phyloP scores from a whole-genome alignment of 352 stramenopile genomes.

The Phytopythium oedochilum region DNA sequence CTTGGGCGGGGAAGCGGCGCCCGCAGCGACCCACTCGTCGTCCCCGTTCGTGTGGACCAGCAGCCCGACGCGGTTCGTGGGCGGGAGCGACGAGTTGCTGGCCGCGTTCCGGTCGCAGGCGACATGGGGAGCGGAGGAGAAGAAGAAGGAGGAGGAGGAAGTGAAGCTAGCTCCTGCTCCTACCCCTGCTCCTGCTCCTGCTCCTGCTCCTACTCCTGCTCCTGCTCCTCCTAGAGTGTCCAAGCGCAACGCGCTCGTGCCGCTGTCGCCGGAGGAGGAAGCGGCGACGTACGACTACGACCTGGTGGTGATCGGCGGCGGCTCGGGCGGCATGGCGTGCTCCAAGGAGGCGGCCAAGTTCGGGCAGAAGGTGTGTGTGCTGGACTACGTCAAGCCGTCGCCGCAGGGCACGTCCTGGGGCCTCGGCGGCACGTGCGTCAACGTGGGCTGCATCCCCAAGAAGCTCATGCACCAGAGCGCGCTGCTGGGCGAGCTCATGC shows the following conservation, averaged over 20 bases:
- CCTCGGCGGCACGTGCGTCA: constrained; percentile 97
- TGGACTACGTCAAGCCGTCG: constrained; percentile 95
- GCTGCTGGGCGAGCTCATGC: constrained; percentile 86
- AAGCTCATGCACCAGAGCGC: constrained; percentile 98
- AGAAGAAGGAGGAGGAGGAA: neutral
- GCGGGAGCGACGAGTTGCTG: constrained; percentile 64
- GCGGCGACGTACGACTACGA: constrained; percentile 72
- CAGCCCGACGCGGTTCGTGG: constrained; percentile 51
- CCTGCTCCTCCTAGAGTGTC: neutral
- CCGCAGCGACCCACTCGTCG: constrained; percentile 45
- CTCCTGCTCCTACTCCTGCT: too few relatives aligned
- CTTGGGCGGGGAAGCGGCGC: constrained; percentile 32
- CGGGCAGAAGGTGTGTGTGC: constrained; percentile 92
- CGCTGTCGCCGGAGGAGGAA: constrained; percentile 8
- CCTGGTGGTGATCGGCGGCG: constrained; percentile 78
- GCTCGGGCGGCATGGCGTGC: constrained; percentile 89
- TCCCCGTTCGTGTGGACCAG: constrained; percentile 75
- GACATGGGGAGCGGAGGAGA: constrained; percentile 12
- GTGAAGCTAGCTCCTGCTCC: neutral
- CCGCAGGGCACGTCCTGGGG: constrained; percentile 88
- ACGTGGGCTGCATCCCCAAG: constrained; percentile 99
- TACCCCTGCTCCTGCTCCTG: neutral
- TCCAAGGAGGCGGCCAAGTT: constrained; percentile 93
- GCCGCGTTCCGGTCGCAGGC: constrained; percentile 45
- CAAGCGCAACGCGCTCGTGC: neutral